Evolutionary conservation across 169 alveolate species (phyloP).

Genomic region (Toxoplasma gondii): DNA sequence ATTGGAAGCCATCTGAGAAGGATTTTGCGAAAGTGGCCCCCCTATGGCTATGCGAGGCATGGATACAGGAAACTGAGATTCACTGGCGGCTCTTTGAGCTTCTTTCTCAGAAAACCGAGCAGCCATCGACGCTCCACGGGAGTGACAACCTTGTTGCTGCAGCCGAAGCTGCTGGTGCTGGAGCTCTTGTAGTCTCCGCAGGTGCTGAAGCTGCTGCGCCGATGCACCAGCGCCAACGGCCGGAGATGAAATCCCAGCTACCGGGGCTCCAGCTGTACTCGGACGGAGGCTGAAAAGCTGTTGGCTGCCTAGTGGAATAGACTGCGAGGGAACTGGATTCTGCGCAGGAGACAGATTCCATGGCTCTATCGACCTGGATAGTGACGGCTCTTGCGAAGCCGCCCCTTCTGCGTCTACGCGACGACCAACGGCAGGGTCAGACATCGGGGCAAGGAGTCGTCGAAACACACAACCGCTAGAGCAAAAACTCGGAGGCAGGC

Average conservation of each 20-base stretch:
- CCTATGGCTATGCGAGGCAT: neutral
- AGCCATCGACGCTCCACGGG: neutral
- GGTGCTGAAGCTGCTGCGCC: neutral
- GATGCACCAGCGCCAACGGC: neutral
- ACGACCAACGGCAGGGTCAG: too few species aligned
- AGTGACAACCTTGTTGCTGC: neutral
- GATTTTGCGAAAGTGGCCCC: neutral
- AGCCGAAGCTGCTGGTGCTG: neutral
- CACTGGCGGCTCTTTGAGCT: neutral
- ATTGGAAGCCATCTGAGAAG: neutral
- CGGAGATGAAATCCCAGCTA: neutral
- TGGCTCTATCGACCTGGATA: too few species aligned
- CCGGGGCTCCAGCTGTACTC: too few species aligned
- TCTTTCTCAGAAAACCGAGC: neutral
- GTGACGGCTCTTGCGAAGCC: too few species aligned
- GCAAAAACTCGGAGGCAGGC: too few species aligned
- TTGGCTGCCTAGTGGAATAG: too few species aligned
- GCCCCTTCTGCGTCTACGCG: too few species aligned
- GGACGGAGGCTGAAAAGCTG: too few species aligned
- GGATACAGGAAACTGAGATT: neutral
- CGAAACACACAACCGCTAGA: too few species aligned
- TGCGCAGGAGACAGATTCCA: too few species aligned
- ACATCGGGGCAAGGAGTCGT: too few species aligned
- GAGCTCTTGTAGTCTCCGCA: neutral
- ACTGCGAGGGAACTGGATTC: too few species aligned